Conservation (phyloP, 768 basidiomycete genomes). For the Agaricus sinodeliciosus region DNA sequence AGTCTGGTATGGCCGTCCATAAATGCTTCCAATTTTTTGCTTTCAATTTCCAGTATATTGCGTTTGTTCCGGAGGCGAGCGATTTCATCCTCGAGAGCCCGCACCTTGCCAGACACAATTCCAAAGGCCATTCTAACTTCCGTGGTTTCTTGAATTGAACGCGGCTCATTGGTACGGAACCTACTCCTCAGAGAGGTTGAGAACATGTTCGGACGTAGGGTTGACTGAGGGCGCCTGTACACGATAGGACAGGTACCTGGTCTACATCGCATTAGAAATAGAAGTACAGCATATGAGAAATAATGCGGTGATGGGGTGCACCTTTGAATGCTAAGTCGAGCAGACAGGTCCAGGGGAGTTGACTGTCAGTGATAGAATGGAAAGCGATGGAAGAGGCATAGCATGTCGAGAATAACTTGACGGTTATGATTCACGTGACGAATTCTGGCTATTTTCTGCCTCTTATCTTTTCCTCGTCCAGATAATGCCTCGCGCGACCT, state of each 20-base stretch:
- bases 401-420: no score
- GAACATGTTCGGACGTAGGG: background rate
- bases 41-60: background rate
- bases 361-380: no score
- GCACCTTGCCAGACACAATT: background rate
- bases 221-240: background rate
- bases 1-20: background rate
- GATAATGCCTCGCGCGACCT: slow-evolving; percentile 74
- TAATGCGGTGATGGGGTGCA: no score
- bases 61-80: background rate
- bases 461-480: background rate
- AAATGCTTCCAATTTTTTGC: background rate
- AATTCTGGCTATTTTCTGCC: background rate
- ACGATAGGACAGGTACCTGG: no score
- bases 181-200: background rate
- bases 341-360: background rate
- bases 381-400: no score
- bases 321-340: no score
- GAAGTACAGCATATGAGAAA: no score
- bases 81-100: background rate
- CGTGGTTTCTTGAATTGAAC: background rate
- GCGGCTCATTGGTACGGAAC: background rate
- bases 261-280: no score
- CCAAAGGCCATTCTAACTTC: background rate
- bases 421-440: background rate